phyloP scores from a whole-genome alignment of 2,329 filamentous ascomycete species.

The Exserohilum rostratum region DNA sequence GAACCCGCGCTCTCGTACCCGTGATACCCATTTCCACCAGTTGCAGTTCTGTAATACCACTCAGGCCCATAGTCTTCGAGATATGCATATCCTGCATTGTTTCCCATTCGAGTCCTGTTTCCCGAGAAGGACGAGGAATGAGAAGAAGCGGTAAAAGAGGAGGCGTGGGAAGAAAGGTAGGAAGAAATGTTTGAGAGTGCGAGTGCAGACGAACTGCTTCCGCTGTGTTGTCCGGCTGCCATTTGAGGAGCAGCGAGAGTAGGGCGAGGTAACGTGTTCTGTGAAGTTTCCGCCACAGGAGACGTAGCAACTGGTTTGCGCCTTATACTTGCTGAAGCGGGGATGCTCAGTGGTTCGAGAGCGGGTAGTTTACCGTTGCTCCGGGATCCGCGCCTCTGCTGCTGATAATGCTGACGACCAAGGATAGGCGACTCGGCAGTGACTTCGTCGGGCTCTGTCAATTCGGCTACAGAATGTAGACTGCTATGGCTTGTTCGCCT shows the following conservation, averaged over 20 bases:
- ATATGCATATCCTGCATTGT: constrained; percentile 21
- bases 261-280: constrained; percentile 17
- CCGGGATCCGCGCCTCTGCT: neutral
- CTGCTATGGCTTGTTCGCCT: constrained; percentile 41
- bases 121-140: constrained; percentile 28
- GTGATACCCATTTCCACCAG: neutral
- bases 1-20: constrained; percentile 7
- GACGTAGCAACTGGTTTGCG: constrained; percentile 34
- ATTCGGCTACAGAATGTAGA: constrained; percentile 42
- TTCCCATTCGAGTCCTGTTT: constrained; percentile 1
- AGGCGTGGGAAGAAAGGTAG: constrained; percentile 5
- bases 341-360: constrained; percentile 22
- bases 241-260: neutral
- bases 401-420: constrained; percentile 11
- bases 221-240: constrained; percentile 22
- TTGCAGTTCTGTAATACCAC: constrained; percentile 14
- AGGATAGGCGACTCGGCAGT: constrained; percentile 28
- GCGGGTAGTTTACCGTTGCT: constrained; percentile 3
- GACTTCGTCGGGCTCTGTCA: constrained; percentile 38
- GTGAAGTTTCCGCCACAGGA: constrained; percentile 28
- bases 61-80: constrained; percentile 44
- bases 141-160: too few species aligned
- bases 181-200: constrained; percentile 19
- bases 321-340: constrained; percentile 26
- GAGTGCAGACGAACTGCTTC: constrained; percentile 33